These are phyloP conservation scores for Coffea eugenioides DNA, from an alignment of 257 asterid species.

Conservation along the genomic window DNA sequence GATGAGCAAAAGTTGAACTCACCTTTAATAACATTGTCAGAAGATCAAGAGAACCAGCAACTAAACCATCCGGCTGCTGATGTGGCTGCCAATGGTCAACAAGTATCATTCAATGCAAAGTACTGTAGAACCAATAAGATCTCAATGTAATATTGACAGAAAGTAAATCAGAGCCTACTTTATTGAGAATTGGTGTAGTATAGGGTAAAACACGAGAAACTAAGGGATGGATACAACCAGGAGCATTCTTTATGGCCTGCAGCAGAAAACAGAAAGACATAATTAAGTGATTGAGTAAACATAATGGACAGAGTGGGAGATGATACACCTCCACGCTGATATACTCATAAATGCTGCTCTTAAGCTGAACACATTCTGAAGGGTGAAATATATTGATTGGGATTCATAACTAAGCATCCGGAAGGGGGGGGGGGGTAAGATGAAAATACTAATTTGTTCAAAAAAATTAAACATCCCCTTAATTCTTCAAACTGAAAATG, in stretches of 20 bases:
- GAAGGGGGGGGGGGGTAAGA: not conserved
- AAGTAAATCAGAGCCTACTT: slow-evolving; percentile 43
- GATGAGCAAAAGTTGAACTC: slow-evolving; percentile 23
- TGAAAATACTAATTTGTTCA: not conserved
- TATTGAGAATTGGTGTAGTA: slow-evolving; percentile 72
- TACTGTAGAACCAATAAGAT: not conserved
- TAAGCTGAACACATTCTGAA: too few species aligned
- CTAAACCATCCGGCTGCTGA: slow-evolving; percentile 88
- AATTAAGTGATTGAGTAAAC: not conserved
- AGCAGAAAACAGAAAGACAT: slow-evolving; percentile 20
- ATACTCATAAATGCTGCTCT: not conserved
- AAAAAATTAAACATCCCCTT: not conserved
- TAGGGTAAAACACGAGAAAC: slow-evolving; percentile 84
- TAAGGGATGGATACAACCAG: slow-evolving; percentile 88
- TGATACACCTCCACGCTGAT: not conserved
- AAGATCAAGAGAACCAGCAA: slow-evolving; percentile 93
- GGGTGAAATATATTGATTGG: not conserved
- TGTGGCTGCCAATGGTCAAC: slow-evolving; percentile 66
- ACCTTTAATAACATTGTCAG: slow-evolving; percentile 84
- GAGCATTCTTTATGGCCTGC: slow-evolving; percentile 91
- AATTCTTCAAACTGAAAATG: not conserved
- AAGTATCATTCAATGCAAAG: slow-evolving; percentile 17
- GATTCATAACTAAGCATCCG: not conserved
- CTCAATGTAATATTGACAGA: not conserved
- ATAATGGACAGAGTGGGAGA: not conserved